Evolutionary conservation across 768 basidiomycete species (phyloP).

Genomic region (Trametes meyenii): DNA sequence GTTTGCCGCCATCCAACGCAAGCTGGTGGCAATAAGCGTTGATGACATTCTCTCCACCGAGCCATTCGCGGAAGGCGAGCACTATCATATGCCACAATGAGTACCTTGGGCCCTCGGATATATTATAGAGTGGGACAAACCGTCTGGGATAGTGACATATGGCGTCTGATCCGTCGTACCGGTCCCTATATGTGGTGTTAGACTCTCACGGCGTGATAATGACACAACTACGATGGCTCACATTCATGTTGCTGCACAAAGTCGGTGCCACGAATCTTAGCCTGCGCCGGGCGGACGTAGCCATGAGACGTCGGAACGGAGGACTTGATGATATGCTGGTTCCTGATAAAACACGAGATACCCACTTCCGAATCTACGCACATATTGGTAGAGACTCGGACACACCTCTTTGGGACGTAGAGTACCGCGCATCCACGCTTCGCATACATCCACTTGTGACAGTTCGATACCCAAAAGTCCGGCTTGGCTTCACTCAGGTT

Average conservation of each 20-base stretch:
- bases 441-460: slow-evolving; percentile 83
- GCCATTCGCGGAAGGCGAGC: slow-evolving; percentile 67
- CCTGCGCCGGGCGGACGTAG: slow-evolving; percentile 48
- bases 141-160: slow-evolving; percentile 55
- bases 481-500: slow-evolving; percentile 57
- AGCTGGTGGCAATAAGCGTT: slow-evolving; percentile 69
- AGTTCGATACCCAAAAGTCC: slow-evolving; percentile 86
- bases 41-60: slow-evolving; percentile 79
- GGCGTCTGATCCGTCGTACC: slow-evolving; percentile 62
- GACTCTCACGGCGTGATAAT: background rate
- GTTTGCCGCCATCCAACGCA: slow-evolving; percentile 66
- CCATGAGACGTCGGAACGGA: slow-evolving; percentile 57
- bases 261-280: slow-evolving; percentile 17
- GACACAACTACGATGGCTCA: background rate
- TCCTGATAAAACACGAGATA: slow-evolving; percentile 42
- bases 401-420: slow-evolving; percentile 70
- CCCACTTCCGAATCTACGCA: background rate
- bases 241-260: slow-evolving; percentile 33
- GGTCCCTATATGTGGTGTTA: slow-evolving; percentile 48
- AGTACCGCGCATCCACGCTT: slow-evolving; percentile 70
- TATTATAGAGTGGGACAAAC: slow-evolving; percentile 35
- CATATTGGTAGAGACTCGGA: background rate
- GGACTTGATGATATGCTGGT: slow-evolving; percentile 63
- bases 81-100: slow-evolving; percentile 41
- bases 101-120: background rate